Evolutionary conservation across 352 stramenopile genomes (phyloP).

Genomic region (Globisporangium takayamanum): DNA sequence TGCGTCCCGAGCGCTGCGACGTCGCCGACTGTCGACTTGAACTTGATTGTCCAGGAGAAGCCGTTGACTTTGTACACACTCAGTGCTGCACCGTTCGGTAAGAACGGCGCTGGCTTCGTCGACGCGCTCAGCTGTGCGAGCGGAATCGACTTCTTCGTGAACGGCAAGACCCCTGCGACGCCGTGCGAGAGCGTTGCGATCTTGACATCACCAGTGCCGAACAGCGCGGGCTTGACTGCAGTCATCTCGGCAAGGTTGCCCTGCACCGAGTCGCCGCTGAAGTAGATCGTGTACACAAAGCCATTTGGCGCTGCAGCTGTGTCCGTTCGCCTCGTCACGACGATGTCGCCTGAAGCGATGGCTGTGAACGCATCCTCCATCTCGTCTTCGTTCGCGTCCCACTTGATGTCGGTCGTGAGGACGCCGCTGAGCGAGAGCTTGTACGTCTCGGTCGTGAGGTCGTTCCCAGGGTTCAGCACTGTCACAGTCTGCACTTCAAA

Average conservation of each 20-base stretch:
- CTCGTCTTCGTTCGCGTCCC: slow-evolving; percentile 44
- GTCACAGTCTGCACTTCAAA: slow-evolving; percentile 64
- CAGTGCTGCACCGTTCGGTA: slow-evolving; percentile 27
- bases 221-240: slow-evolving; percentile 11
- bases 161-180: slow-evolving; percentile 18
- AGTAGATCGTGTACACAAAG: slow-evolving; percentile 76
- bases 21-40: slow-evolving; percentile 72
- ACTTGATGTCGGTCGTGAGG: slow-evolving; percentile 35
- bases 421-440: slow-evolving; percentile 24
- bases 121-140: slow-evolving; percentile 29
- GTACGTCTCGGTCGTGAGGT: slow-evolving; percentile 37
- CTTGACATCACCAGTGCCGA: slow-evolving; percentile 26
- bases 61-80: slow-evolving; percentile 74
- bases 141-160: slow-evolving; percentile 42
- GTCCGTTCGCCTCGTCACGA: slow-evolving; percentile 47
- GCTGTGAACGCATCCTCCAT: slow-evolving; percentile 32
- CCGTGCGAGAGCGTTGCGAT: slow-evolving; percentile 29
- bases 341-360: slow-evolving; percentile 26
- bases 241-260: slow-evolving; percentile 32
- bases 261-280: slow-evolving; percentile 34
- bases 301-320: slow-evolving; percentile 35
- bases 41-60: slow-evolving; percentile 77
- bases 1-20: slow-evolving; percentile 34
- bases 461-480: slow-evolving; percentile 34
- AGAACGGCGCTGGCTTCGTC: slow-evolving; percentile 22